Base-by-base conservation (phyloP, 306 rosid genomes). In the Luffa aegyptiaca region DNA sequence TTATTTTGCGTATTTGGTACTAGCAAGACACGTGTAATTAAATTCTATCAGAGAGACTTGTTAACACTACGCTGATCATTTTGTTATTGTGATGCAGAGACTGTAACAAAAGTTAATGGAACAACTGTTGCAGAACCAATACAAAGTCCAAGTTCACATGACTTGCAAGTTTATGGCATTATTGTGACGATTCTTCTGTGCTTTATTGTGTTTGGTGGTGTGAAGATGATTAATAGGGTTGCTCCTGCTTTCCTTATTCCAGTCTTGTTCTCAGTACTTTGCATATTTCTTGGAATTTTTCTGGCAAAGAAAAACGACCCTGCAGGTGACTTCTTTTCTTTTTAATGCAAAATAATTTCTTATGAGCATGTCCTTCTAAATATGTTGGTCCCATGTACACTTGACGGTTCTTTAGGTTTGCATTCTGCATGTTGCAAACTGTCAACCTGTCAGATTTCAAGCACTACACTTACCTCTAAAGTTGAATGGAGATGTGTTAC, bases 141-240 rank as follows among this genome's bases (percentile, higher is more conserved):
- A 73, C 85, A 86, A 74, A 85, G 84, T 88, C 87, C 96, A 64
- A 93, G 92, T 85, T 80, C 92, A 7, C 99, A 96, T 87, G 99
- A 96, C 85, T 81, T 96, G 90, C 99, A 96, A 90, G 85, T 96
- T 70, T 96, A 96, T 78, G 99, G 99, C 84, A 89, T 96, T 77
- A 88, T 96, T 79, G 96, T 91, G 89, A 93, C 99, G n/a, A 90
- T 96, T 76, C 4, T 96, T 51, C 88, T 96, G 70, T 93, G 98
- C 94, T 93, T 96, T 86, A 81, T 96, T 86, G 99, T 96, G 79
- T 96, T 96, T 87, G 99, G 99, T 81, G 99, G 99, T 69, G 99
- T 93, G 80, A 96, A 90, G 88, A 96, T 96, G 83, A 96, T 96
- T 81, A 96, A 96, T 83, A 90, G 97, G 89, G 99, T 96, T 83